Evolutionary conservation across 805 yeast species (phyloP).

Genomic region (Millerozyma acaciae): DNA sequence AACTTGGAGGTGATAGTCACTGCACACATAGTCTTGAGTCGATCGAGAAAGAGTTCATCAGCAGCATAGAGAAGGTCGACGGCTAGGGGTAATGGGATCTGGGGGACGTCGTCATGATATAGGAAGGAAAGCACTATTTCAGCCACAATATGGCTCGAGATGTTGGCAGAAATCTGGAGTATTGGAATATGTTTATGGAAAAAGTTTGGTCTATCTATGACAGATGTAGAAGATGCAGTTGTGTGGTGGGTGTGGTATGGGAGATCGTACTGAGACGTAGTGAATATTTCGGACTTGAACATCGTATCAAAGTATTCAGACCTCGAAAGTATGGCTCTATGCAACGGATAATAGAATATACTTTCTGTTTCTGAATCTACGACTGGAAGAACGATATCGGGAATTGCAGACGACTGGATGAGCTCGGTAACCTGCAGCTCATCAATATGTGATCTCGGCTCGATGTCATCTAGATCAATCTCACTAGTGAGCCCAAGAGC

Average conservation of each 20-base stretch:
- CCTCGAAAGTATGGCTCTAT: constrained; percentile 55
- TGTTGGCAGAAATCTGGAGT: constrained; percentile 11
- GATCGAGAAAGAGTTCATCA: constrained; percentile 56
- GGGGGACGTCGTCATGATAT: constrained; percentile 53
- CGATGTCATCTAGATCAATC: constrained; percentile 29
- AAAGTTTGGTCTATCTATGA: constrained; percentile 13
- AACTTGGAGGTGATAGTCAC: constrained; percentile 37
- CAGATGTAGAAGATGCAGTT: constrained; percentile 5
- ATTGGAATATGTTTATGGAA: constrained; percentile 10
- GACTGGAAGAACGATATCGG: constrained; percentile 48
- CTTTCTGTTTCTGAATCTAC: constrained; percentile 23
- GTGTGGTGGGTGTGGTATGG: constrained; percentile 11
- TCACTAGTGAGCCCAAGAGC: constrained; percentile 18
- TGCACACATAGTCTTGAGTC: constrained; percentile 63
- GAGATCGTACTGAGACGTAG: constrained; percentile 9
- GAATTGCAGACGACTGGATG: constrained; percentile 21
- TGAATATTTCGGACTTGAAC: constrained; percentile 47
- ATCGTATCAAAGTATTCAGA: constrained; percentile 63
- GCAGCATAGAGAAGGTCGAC: constrained; percentile 57
- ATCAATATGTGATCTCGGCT: constrained; percentile 14
- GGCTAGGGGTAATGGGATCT: constrained; percentile 47
- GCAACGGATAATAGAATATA: constrained; percentile 53
- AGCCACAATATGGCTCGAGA: constrained; percentile 26
- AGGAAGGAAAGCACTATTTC: constrained; percentile 52
- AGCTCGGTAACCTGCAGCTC: constrained; percentile 19